Conservation (phyloP, 306 rosid species). For the Vicia villosa region DNA sequence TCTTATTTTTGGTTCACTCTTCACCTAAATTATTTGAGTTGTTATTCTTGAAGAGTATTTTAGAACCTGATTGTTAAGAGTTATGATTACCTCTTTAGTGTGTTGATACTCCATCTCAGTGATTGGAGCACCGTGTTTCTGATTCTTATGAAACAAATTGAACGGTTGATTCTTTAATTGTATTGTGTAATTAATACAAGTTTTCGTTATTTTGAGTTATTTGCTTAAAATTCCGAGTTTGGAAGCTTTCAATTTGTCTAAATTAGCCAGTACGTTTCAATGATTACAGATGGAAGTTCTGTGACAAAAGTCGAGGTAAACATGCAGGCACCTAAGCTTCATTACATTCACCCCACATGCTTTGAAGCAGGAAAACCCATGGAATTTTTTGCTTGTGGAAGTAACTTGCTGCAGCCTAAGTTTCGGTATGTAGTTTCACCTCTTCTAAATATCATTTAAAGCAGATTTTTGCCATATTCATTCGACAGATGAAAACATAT, state of each 20-base stretch:
- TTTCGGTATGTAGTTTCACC: constrained; percentile 59
- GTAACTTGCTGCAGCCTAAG: constrained; percentile 81
- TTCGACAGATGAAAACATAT: not conserved
- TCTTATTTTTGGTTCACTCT: constrained; percentile 1
- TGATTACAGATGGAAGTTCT: constrained; percentile 62
- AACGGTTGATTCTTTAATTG: constrained; percentile 5
- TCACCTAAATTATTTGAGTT: not conserved
- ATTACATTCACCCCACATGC: constrained; percentile 79
- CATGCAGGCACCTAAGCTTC: constrained; percentile 78
- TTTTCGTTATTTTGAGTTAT: constrained; percentile 12
- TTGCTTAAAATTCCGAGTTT: constrained; percentile 6
- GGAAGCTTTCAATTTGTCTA: constrained; percentile 26
- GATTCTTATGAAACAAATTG: constrained; percentile 2
- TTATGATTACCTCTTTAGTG: constrained; percentile 5
- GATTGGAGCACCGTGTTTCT: constrained; percentile 12
- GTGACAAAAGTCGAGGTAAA: constrained; percentile 60
- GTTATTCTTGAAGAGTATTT: constrained; percentile 3
- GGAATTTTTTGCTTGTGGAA: constrained; percentile 95
- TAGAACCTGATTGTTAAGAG: not conserved
- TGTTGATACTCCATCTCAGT: constrained; percentile 15
- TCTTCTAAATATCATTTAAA: constrained; percentile 29
- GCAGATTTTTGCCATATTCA: not conserved
- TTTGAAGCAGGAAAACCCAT: constrained; percentile 97
- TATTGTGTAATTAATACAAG: not conserved
- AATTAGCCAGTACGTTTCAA: constrained; percentile 35